phyloP scores from a whole-genome alignment of 768 basidiomycete species.

The Rubroboletus satanas region DNA sequence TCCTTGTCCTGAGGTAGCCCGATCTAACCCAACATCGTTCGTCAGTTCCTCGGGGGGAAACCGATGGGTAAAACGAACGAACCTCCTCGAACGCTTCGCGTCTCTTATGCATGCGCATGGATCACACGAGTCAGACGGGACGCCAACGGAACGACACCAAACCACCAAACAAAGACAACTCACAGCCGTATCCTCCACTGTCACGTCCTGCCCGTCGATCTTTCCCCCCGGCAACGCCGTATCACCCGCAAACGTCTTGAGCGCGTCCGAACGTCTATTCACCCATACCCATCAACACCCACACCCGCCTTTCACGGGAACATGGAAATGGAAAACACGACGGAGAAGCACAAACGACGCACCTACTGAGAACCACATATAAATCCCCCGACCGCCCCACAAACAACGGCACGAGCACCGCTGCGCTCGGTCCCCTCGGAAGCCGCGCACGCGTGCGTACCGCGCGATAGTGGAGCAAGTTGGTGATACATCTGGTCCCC shows the following conservation, averaged over 20 bases:
- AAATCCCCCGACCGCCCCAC: slow-evolving; percentile 80
- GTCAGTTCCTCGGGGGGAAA: not conserved
- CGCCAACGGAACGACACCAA: not conserved
- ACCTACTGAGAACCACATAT: slow-evolving; percentile 83
- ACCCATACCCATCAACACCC: not conserved
- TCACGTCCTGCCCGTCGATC: slow-evolving; percentile 62
- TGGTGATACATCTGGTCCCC: slow-evolving; percentile 22
- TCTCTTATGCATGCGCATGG: slow-evolving; percentile 47
- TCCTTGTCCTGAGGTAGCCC: slow-evolving; percentile 71
- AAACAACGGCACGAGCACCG: slow-evolving; percentile 81
- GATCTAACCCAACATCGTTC: slow-evolving; percentile 46
- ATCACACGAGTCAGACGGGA: not conserved
- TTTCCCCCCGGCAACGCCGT: slow-evolving; percentile 88
- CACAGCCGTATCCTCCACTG: slow-evolving; percentile 79
- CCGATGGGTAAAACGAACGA: not conserved
- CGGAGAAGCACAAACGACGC: slow-evolving; percentile 27
- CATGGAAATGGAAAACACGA: not conserved
- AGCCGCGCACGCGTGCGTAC: slow-evolving; percentile 33
- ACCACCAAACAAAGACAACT: not conserved
- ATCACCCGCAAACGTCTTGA: slow-evolving; percentile 80
- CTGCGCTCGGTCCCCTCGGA: slow-evolving; percentile 61
- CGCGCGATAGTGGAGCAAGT: slow-evolving; percentile 26
- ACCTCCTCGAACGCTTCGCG: slow-evolving; percentile 93
- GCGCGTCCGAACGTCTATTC: slow-evolving; percentile 63
- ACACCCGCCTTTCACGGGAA: not conserved